Base-by-base conservation (phyloP, 225 moss, liverwort and hornwort genomes). In the Sphagnum tenellum region DNA sequence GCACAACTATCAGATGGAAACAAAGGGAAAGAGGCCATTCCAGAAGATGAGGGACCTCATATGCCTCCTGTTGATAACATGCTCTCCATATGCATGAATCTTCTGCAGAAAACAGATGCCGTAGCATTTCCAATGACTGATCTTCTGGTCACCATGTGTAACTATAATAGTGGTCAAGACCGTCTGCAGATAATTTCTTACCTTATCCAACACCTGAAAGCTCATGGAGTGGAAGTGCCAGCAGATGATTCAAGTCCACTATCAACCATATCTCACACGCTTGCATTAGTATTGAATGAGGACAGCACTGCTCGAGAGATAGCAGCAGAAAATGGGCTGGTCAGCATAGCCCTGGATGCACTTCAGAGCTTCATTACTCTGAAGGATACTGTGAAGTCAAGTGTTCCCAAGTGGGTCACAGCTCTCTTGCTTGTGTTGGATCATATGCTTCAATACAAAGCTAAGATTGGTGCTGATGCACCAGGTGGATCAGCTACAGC, bases 111-210 rank as follows among this genome's bases (percentile, higher is more conserved):
- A 61, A 84, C 91, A 64, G 91, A 95, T 73, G 80, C 89, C 64
- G 76, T 95, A 60, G 94, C 91, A 46, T 95, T 95, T 67, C 91
- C 94, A 55, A 72, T 95, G 29, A 89, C 86, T 45, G 94, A 95
- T 71, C 73, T 95, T 55, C 77, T 95, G 52, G 91, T 95, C 8
- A 95, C 94, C 51, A 89, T 95, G 82, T 95, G 88, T 72, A 95
- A 95, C n/a, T 84, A 89, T 5, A 91, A 82, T 62, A 89, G 91
- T 76, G 94, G 94, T 53, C 88, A 88, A 62, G 91, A 91, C 73
- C 89, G 94, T 11, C 70, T 87, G 49, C 82, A 73, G 68, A 89
- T 95, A 8, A 82, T 95, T 64, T 81, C 88, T 10, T 85, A 91
- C 60, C 80, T 95, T 67, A 72, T 95, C 57, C 79, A 89, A 60